Evolutionary conservation across 2,329 filamentous ascomycete genomes (phyloP).

Genomic region (Aspergillus pseudonomiae): DNA sequence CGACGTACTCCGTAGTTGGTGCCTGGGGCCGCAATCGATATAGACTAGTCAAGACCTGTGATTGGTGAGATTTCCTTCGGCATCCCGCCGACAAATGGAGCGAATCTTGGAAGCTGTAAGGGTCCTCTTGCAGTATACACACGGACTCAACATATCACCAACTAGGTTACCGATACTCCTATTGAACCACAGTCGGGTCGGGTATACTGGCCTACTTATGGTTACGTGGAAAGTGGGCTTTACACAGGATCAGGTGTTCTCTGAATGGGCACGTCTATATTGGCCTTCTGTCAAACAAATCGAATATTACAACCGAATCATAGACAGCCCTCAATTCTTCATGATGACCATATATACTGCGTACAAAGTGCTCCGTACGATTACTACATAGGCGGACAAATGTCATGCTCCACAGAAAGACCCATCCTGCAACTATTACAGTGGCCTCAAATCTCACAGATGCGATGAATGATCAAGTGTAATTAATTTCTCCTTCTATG

Average conservation of each 20-base stretch:
- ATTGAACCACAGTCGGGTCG: background rate
- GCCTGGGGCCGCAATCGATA: constrained; percentile 1
- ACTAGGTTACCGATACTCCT: too few relatives aligned
- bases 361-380: background rate
- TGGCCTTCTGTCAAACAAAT: background rate
- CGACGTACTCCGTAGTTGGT: background rate
- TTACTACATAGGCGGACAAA: background rate
- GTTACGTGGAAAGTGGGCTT: background rate
- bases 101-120: background rate
- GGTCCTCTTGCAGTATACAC: background rate
- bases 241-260: background rate
- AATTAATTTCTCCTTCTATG: background rate
- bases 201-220: background rate
- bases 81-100: background rate
- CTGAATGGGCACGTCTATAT: background rate
- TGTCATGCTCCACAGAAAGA: background rate
- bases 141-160: background rate
- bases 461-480: background rate
- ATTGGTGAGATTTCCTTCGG: background rate
- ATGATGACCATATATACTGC: background rate
- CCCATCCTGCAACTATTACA: background rate
- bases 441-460: background rate
- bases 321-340: background rate
- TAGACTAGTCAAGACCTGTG: background rate
- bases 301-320: background rate